Evolutionary conservation across 129 eudicot species (phyloP), one percentile per base, ranked within the genome.

Genomic region (Escallonia herrerae): DNA sequence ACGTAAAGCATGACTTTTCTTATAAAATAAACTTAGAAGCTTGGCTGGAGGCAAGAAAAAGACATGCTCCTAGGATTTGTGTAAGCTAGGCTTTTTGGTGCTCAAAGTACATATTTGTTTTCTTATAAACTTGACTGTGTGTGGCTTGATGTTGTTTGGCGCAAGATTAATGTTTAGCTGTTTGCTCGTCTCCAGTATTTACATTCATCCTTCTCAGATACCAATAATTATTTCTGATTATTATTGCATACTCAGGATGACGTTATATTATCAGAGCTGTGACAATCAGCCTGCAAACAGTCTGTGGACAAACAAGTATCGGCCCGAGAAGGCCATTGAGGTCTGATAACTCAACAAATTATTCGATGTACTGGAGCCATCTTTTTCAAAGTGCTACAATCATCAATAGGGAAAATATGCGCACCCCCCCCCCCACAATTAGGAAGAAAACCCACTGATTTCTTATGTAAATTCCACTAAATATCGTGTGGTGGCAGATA

Each of bases 221-320:
- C 33, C 33, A 22, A 22, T 22, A n/a, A 3, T 49, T 49, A 49
- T 70, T n/a, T 56, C 11, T 37, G 46, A 3, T 56, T 15, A 37
- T 7, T 8, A 49, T 68, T 72, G 61, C 48, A 53, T 76, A 33
- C 48, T 65, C 79, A 82, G 93, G 87, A 84, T 74, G 74, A 52
- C 65, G 60, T 71, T 89, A 69, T 67, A 64, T 64, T 77, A 74
- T 74, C 75, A 72, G 40, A 56, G 70, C 48, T 71, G 81, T 62
- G 66, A 68, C 63, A 69, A 77, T 71, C 81, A 74, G 47, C 84
- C 83, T 43, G 80, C 67, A 56, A 89, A 86, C 76, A 77, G 95
- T 82, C 75, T 94, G 72, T 94, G 99, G 99, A 89, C 97, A 58
- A 78, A 72, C 66, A 94, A 94, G 70, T 89, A 89, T 80, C 88